phyloP scores from a whole-genome alignment of 2,329 filamentous ascomycete species.

The Claviceps sp. region DNA sequence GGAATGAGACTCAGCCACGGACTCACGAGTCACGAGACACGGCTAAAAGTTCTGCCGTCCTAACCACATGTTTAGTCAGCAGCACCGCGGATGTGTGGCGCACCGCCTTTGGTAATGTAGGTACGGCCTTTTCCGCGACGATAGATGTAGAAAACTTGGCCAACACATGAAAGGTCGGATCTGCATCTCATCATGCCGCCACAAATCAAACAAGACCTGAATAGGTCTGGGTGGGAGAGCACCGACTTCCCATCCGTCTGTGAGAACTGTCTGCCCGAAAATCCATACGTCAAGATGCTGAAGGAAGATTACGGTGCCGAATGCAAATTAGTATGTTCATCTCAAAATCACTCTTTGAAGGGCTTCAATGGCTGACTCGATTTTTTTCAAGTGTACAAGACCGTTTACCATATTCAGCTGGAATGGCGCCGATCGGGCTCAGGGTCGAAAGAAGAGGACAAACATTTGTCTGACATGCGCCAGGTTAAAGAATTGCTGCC shows the following conservation, averaged over 20 bases:
- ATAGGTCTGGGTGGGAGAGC: slow-evolving; percentile 91
- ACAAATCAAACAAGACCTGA: slow-evolving; percentile 92
- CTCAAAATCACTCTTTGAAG: neutral
- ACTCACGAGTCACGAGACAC: neutral
- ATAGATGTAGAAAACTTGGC: neutral
- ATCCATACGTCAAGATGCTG: slow-evolving; percentile 97
- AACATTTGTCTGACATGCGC: slow-evolving; percentile 96
- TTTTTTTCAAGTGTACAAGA: slow-evolving; percentile 53
- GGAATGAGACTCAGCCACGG: neutral
- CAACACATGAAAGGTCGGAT: neutral
- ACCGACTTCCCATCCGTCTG: slow-evolving; percentile 81
- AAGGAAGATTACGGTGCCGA: slow-evolving; percentile 92
- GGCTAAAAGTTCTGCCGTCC: neutral
- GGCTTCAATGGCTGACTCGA: slow-evolving; percentile 2
- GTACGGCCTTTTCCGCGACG: neutral
- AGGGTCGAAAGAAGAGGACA: slow-evolving; percentile 78
- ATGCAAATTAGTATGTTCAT: slow-evolving; percentile 47
- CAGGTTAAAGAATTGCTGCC: slow-evolving; percentile 95
- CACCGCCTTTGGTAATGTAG: neutral
- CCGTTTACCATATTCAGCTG: slow-evolving; percentile 94
- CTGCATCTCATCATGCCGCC: slow-evolving; percentile 49
- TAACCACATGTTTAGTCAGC: slow-evolving; percentile 3
- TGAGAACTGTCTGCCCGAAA: slow-evolving; percentile 89
- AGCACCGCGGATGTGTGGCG: neutral
- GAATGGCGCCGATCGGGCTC: slow-evolving; percentile 75